phyloP scores from a whole-genome alignment of 805 yeast genomes.

The Monosporozyma aquatica region DNA sequence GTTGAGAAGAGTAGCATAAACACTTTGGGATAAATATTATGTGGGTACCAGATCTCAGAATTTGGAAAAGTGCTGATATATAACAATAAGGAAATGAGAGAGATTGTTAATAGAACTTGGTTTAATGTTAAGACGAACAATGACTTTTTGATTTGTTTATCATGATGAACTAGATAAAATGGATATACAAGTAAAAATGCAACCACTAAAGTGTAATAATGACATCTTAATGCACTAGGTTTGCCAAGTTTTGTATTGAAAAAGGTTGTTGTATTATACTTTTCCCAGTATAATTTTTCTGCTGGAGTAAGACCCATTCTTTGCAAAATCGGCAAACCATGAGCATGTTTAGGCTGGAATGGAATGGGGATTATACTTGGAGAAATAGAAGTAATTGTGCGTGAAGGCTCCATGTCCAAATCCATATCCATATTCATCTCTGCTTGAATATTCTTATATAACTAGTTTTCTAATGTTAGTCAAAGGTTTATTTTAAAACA shows the following conservation, averaged over 20 bases:
- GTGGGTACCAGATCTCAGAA: conserved; percentile 50
- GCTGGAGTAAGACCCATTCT: conserved; percentile 54
- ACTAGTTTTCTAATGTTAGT: too few species aligned
- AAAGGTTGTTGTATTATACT: conserved; percentile 68
- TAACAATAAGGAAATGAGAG: conserved; percentile 47
- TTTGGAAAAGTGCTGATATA: conserved; percentile 50
- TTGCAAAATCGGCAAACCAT: conserved; percentile 66
- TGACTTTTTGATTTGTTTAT: conserved; percentile 50
- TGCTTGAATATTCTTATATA: too few species aligned
- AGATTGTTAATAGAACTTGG: conserved; percentile 36
- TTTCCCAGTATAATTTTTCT: conserved; percentile 69
- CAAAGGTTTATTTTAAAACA: too few species aligned
- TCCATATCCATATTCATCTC: too few species aligned
- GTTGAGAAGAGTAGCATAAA: conserved; percentile 49
- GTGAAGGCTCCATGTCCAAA: neutral
- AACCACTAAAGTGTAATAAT: conserved; percentile 37
- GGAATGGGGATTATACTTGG: conserved; percentile 18
- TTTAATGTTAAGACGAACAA: conserved; percentile 49
- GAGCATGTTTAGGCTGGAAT: conserved; percentile 41
- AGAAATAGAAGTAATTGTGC: neutral
- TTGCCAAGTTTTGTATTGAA: conserved; percentile 44
- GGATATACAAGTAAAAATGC: conserved; percentile 58
- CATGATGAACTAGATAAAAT: conserved; percentile 52
- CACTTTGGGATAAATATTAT: conserved; percentile 63
- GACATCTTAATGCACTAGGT: conserved; percentile 45